A percentile compares a stretch with the other conserved stretches of the same genome.
These are phyloP conservation scores for Penicillium lividum DNA, from an alignment of 495 filamentous ascomycete species.

Conservation along the genomic window DNA sequence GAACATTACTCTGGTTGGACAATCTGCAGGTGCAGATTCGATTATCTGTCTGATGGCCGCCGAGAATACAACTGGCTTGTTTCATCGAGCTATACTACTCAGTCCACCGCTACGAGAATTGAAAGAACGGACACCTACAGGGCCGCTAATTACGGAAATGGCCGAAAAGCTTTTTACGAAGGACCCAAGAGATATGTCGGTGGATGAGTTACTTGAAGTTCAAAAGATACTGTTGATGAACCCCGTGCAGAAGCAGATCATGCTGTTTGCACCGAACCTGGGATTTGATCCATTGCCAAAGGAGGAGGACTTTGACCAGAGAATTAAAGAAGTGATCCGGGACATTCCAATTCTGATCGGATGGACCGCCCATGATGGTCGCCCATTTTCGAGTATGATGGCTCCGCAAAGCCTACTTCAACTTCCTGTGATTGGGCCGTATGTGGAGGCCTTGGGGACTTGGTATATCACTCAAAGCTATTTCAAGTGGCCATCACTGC, in stretches of 20 bases:
- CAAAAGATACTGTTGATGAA: slow-evolving; percentile 13
- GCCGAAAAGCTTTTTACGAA: slow-evolving; percentile 11
- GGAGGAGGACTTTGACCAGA: slow-evolving; percentile 14
- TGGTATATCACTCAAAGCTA: slow-evolving; percentile 19
- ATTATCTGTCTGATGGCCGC: slow-evolving; percentile 14
- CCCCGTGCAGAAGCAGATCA: slow-evolving; percentile 7
- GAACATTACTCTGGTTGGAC: slow-evolving; percentile 48
- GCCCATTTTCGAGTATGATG: slow-evolving; percentile 16
- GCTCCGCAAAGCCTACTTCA: slow-evolving; percentile 8
- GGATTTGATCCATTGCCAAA: slow-evolving; percentile 8
- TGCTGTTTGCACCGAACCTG: slow-evolving; percentile 15
- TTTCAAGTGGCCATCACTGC: slow-evolving; percentile 15
- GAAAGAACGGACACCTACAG: slow-evolving; percentile 9
- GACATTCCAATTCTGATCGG: slow-evolving; percentile 16
- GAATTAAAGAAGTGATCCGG: not conserved
- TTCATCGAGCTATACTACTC: slow-evolving; percentile 18
- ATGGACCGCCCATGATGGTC: slow-evolving; percentile 15
- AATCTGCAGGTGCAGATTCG: slow-evolving; percentile 42
- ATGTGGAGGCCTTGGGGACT: slow-evolving; percentile 7
- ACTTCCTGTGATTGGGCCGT: slow-evolving; percentile 10
- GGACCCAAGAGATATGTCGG: slow-evolving; percentile 8
- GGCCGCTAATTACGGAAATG: slow-evolving; percentile 2
- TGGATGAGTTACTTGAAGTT: slow-evolving; percentile 8
- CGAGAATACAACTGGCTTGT: slow-evolving; percentile 4
- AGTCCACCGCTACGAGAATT: slow-evolving; percentile 15